Evolutionary conservation across 2,329 filamentous ascomycete genomes (phyloP).

Genomic region (Beauveria pseudobassiana): DNA sequence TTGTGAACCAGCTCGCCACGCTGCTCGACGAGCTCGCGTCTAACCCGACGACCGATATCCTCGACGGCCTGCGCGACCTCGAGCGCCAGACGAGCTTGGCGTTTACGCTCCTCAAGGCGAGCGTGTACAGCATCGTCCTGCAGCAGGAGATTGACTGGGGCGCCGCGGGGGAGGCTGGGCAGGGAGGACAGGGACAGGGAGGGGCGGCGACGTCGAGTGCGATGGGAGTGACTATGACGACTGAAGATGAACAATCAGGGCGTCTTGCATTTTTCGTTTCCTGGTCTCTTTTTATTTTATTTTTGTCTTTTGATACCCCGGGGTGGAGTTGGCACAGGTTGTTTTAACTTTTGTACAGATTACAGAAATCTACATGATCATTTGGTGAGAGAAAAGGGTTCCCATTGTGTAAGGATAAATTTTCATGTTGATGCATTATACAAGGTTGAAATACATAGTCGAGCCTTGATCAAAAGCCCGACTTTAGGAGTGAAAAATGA

Average conservation of each 20-base stretch:
- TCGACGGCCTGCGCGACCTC: slow-evolving; percentile 78
- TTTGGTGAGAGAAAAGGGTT: no score
- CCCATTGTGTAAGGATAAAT: no score
- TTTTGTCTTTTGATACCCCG: no score
- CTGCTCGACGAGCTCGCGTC: slow-evolving; percentile 57
- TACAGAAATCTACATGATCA: no score
- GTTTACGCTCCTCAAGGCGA: slow-evolving; percentile 93
- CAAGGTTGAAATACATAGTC: no score
- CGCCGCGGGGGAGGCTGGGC: slow-evolving; percentile 35
- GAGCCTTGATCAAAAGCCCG: no score
- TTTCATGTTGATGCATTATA: no score
- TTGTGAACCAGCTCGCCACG: slow-evolving; percentile 43
- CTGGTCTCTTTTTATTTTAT: neutral
- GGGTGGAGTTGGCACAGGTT: neutral
- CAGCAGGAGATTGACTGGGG: slow-evolving; percentile 90
- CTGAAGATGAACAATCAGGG: neutral
- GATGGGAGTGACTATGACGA: slow-evolving; percentile 4
- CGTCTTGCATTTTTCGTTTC: neutral
- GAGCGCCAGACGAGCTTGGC: slow-evolving; percentile 93
- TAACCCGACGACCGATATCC: slow-evolving; percentile 69
- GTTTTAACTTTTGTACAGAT: neutral
- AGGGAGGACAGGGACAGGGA: slow-evolving; percentile 18
- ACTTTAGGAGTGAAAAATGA: no score
- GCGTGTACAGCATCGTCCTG: slow-evolving; percentile 96
- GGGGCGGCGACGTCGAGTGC: neutral